phyloP scores from a whole-genome alignment of 1,139 yeast genomes.

The Wickerhamomyces sp. region DNA sequence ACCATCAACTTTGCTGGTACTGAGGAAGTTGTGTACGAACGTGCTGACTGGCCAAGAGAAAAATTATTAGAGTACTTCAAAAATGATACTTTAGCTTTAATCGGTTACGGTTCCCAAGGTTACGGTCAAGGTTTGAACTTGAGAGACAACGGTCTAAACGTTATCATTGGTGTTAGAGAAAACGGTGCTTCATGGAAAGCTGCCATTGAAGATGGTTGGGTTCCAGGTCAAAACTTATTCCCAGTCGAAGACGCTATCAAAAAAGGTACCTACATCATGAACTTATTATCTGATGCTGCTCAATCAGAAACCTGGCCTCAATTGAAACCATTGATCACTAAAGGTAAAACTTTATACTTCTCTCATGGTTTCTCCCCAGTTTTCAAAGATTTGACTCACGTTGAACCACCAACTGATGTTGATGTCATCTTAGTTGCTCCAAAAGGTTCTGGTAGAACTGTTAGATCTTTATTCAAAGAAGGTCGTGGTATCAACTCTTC shows the following conservation, averaged over 20 bases:
- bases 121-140: constrained; percentile 99
- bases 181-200: constrained; percentile 99
- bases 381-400: constrained; percentile 95
- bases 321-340: constrained; percentile 86
- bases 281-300: constrained; percentile 98
- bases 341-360: constrained; percentile 97
- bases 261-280: constrained; percentile 93
- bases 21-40: constrained; percentile 94
- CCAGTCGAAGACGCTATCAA: constrained; percentile 89
- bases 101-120: constrained; percentile 99
- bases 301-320: constrained; percentile 96
- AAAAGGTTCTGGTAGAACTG: constrained; percentile 99
- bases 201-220: constrained; percentile 99
- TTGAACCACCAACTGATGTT: constrained; percentile 89
- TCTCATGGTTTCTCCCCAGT: constrained; percentile 99
- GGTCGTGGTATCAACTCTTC: constrained; percentile 99
- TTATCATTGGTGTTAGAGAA: constrained; percentile 97
- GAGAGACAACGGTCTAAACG: constrained; percentile 98
- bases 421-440: constrained; percentile 99
- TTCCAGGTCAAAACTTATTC: constrained; percentile 97
- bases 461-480: constrained; percentile 97
- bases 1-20: constrained; percentile 96
- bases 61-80: constrained; percentile 94
- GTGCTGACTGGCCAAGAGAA: constrained; percentile 99
- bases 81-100: constrained; percentile 93